Conservation (phyloP, 805 yeast genomes). For the Zygoascus bituminiphila region DNA sequence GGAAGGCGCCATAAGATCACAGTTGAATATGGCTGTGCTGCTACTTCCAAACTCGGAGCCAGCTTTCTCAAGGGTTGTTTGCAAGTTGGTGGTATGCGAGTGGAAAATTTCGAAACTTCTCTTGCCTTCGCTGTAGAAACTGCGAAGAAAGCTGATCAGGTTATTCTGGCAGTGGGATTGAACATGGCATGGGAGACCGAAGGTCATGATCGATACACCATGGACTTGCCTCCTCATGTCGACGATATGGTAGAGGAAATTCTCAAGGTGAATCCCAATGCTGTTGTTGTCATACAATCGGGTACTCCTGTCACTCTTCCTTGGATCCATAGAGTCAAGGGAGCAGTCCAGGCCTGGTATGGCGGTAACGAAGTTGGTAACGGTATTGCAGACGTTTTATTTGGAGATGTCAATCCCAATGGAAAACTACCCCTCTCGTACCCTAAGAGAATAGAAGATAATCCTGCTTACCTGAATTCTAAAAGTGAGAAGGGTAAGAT, state of each 20-base stretch:
- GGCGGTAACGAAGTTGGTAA: slow-evolving; percentile 54
- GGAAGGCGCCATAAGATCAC: slow-evolving; percentile 40
- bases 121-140: slow-evolving; percentile 37
- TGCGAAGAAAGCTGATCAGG: slow-evolving; percentile 47
- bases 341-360: slow-evolving; percentile 46
- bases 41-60: slow-evolving; percentile 27
- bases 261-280: slow-evolving; percentile 40
- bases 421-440: slow-evolving; percentile 51
- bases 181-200: slow-evolving; percentile 52
- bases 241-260: slow-evolving; percentile 40
- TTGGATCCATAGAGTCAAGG: slow-evolving; percentile 38
- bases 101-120: slow-evolving; percentile 27
- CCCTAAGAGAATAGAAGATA: slow-evolving; percentile 45
- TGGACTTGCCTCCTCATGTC: slow-evolving; percentile 45
- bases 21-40: slow-evolving; percentile 45
- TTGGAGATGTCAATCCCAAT: slow-evolving; percentile 52
- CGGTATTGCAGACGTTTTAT: slow-evolving; percentile 51
- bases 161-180: slow-evolving; percentile 43
- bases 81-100: slow-evolving; percentile 28
- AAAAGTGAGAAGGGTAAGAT: slow-evolving; percentile 45
- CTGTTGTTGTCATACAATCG: slow-evolving; percentile 47
- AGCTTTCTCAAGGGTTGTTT: slow-evolving; percentile 29
- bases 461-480: slow-evolving; percentile 48
- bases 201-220: slow-evolving; percentile 44
- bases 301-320: slow-evolving; percentile 59